phyloP scores from a whole-genome alignment of 495 filamentous ascomycete species.

The Darksidea phi region DNA sequence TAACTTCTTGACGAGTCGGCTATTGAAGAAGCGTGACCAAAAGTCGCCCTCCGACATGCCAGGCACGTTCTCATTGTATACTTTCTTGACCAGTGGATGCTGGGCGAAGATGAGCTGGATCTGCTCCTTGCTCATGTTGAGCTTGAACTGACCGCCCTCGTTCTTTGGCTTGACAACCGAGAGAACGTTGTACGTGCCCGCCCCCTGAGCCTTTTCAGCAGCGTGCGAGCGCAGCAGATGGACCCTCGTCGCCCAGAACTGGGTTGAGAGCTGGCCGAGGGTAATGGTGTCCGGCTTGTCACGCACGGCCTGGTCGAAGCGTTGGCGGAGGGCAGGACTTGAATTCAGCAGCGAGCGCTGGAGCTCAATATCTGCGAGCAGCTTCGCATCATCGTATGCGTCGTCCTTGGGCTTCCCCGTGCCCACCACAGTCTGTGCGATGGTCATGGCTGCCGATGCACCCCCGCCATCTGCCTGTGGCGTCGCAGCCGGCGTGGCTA shows the following conservation, averaged over 20 bases:
- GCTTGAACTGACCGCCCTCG: conserved; percentile 70
- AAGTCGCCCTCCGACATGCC: conserved; percentile 76
- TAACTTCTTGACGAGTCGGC: conserved; percentile 83
- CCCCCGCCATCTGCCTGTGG: conserved; percentile 47
- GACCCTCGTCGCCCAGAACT: conserved; percentile 89
- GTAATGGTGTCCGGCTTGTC: conserved; percentile 80
- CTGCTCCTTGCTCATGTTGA: conserved; percentile 88
- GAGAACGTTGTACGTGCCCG: conserved; percentile 88
- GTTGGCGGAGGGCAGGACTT: conserved; percentile 67
- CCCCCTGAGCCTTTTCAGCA: conserved; percentile 79
- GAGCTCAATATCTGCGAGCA: conserved; percentile 71
- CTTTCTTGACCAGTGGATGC: conserved; percentile 83
- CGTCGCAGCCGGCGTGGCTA: conserved; percentile 43
- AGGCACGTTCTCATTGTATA: conserved; percentile 92
- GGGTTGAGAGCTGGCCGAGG: conserved; percentile 71
- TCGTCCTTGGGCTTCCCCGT: conserved; percentile 49
- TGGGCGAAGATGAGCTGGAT: conserved; percentile 89
- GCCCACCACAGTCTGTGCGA: conserved; percentile 54
- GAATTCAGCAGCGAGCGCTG: conserved; percentile 83
- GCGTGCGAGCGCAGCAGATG: conserved; percentile 85
- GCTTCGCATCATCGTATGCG: conserved; percentile 73
- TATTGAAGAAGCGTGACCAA: conserved; percentile 90
- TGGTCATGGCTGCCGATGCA: conserved; percentile 56
- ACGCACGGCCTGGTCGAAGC: conserved; percentile 74
- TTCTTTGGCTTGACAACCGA: conserved; percentile 81